Evolutionary conservation across 768 basidiomycete genomes (phyloP).

Genomic region (Hypholoma sublateritium): DNA sequence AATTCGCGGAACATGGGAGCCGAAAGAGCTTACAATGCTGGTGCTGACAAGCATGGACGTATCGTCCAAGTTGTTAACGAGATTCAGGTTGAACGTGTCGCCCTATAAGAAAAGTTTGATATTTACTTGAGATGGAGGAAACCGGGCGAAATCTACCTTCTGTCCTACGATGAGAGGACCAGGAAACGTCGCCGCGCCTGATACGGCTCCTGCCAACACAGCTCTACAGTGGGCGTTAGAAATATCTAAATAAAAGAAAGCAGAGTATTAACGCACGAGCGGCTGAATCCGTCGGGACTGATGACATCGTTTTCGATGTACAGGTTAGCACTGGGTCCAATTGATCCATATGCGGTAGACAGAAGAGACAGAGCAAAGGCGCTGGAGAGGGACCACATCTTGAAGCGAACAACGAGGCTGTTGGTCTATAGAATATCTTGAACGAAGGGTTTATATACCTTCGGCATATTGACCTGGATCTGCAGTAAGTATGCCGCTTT

Average conservation of each 20-base stretch:
- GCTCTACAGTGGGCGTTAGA: conserved; percentile 5
- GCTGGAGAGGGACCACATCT: no score
- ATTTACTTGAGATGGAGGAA: background rate
- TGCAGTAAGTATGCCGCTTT: no score
- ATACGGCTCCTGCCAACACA: conserved; percentile 12
- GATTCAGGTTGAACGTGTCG: background rate
- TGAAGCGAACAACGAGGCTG: no score
- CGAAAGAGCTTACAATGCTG: conserved; percentile 1
- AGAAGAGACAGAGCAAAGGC: no score
- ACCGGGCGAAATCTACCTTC: background rate
- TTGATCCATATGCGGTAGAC: background rate
- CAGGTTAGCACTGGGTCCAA: background rate
- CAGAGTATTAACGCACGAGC: conserved; percentile 17
- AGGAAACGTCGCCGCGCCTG: background rate
- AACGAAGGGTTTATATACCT: no score
- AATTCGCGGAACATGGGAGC: background rate
- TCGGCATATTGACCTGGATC: no score
- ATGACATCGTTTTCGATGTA: conserved; percentile 1
- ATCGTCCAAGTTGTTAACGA: background rate
- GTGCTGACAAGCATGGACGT: background rate
- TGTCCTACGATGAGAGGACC: background rate
- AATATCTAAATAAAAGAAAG: background rate
- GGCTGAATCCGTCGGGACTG: conserved; percentile 5
- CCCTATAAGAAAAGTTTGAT: background rate
- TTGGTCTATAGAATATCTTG: no score